Base-by-base conservation (phyloP, 495 filamentous ascomycete genomes). In the Neurospora sp. region DNA sequence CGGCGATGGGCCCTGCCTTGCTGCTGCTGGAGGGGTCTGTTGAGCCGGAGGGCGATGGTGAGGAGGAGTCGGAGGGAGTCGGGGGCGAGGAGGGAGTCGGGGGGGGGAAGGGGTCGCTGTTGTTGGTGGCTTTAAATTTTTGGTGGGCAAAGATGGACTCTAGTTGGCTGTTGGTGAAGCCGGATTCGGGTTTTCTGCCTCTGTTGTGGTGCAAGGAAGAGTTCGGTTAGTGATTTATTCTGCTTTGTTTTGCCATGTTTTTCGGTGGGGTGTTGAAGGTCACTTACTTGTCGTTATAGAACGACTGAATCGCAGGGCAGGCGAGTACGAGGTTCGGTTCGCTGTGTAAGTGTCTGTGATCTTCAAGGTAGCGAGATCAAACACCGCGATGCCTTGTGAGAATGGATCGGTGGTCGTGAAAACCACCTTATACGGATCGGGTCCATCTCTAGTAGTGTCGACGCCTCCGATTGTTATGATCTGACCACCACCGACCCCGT, bases 381-480 rank as follows among this genome's bases (percentile, higher is more conserved):
- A 78, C 44, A 77, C 68, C 10, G 73, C 74, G 37, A 77, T 69
- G 6, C 77, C 76, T 18, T 73, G 73, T 9, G 48, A 12, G 38
- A 77, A 74, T n/a, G 77, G 76, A 39, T 79, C 74, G 5, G 42
- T 53, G 18, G 77, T 77, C n/a, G 65, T 45, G 69, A 77, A 79
- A 8, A 39, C 72, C 1, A 45, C 71, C 2, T 35, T 42, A 69
- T 77, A 77, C 35, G 72, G 12, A 10, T 14, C 9, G 61, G 37
- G 35, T 3, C 40, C 69, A 27, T 71, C 68, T 20, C 77, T 72
- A 1, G 71, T 73, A 1, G 53, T 75, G 45, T 79, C 77, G 45
- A 76, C 73, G 65, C 77, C 77, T 27, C 77, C 77, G 70, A 79
- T 75, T 6, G 72, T 70, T 61, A 77, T 61, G 39, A 77, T 72